phyloP scores from a whole-genome alignment of 2,329 filamentous ascomycete genomes.

The Cladosporium colombiae region DNA sequence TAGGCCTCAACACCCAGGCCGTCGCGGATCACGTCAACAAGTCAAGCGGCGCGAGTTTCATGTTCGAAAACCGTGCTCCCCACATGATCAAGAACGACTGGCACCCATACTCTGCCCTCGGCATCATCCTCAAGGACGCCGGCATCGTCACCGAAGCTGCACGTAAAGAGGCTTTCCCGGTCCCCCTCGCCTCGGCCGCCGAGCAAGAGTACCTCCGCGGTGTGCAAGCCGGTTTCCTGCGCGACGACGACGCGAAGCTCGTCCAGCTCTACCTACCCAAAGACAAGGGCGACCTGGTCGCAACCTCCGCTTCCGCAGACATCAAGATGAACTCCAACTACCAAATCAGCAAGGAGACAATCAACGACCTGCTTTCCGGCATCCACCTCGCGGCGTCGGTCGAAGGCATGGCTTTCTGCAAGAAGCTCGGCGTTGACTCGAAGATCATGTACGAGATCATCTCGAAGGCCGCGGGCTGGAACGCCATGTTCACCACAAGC shows the following conservation, averaged over 20 bases:
- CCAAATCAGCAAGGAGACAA: slow-evolving; percentile 39
- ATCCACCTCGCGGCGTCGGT: slow-evolving; percentile 53
- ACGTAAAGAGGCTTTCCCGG: slow-evolving; percentile 58
- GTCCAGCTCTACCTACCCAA: slow-evolving; percentile 54
- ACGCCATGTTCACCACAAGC: slow-evolving; percentile 45
- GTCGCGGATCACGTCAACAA: slow-evolving; percentile 51
- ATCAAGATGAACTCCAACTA: slow-evolving; percentile 40
- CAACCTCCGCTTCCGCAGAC: slow-evolving; percentile 38
- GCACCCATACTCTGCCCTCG: slow-evolving; percentile 47
- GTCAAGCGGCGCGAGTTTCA: slow-evolving; percentile 50
- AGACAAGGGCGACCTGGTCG: slow-evolving; percentile 36
- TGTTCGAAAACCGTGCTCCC: slow-evolving; percentile 59
- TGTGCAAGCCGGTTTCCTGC: slow-evolving; percentile 58
- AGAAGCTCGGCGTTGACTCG: slow-evolving; percentile 47
- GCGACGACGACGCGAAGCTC: slow-evolving; percentile 57
- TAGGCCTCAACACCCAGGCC: slow-evolving; percentile 54
- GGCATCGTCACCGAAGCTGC: slow-evolving; percentile 69
- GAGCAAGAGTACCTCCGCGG: slow-evolving; percentile 66
- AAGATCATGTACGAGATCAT: slow-evolving; percentile 50
- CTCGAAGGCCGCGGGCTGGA: slow-evolving; percentile 50
- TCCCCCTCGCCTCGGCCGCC: slow-evolving; percentile 61
- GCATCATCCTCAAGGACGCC: slow-evolving; percentile 51
- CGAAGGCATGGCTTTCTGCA: slow-evolving; percentile 51
- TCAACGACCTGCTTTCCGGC: slow-evolving; percentile 45
- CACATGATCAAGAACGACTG: slow-evolving; percentile 56